phyloP scores from a whole-genome alignment of 345 rosid genomes.

The Brassica incana region DNA sequence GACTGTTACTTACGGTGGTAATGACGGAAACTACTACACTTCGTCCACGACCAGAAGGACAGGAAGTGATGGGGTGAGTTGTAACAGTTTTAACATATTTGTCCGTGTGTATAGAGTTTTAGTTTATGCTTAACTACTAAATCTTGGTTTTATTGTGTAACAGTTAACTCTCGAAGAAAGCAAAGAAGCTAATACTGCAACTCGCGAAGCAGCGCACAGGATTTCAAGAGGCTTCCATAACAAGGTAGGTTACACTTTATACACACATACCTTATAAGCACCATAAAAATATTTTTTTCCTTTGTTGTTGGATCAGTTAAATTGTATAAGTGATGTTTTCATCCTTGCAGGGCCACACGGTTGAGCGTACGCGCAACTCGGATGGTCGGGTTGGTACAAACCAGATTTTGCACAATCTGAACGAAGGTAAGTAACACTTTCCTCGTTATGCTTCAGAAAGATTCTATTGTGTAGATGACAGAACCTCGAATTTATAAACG shows the following conservation, averaged over 20 bases:
- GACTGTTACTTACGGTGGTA: conserved; percentile 68
- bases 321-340: too few species aligned
- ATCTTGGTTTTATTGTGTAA: neutral
- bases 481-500: neutral
- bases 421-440: conserved; percentile 55
- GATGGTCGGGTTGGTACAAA: too few species aligned
- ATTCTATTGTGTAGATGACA: neutral
- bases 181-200: conserved; percentile 75
- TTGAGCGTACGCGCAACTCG: too few species aligned
- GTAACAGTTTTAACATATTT: neutral
- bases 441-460: neutral
- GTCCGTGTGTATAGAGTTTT: neutral
- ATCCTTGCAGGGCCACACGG: too few species aligned
- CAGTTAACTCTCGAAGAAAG: conserved; percentile 78
- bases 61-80: conserved; percentile 89
- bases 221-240: conserved; percentile 66
- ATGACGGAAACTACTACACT: conserved; percentile 67
- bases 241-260: conserved; percentile 49
- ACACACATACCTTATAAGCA: neutral
- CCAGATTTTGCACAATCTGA: conserved; percentile 42
- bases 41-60: conserved; percentile 72
- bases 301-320: too few species aligned
- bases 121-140: neutral
- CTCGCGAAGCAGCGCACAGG: conserved; percentile 65
- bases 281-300: neutral